Percentiles rank a stretch among this genome's conserved stretches.
phyloP scores from a whole-genome alignment of 2,329 filamentous ascomycete species.

The Trichophaea hybrida region DNA sequence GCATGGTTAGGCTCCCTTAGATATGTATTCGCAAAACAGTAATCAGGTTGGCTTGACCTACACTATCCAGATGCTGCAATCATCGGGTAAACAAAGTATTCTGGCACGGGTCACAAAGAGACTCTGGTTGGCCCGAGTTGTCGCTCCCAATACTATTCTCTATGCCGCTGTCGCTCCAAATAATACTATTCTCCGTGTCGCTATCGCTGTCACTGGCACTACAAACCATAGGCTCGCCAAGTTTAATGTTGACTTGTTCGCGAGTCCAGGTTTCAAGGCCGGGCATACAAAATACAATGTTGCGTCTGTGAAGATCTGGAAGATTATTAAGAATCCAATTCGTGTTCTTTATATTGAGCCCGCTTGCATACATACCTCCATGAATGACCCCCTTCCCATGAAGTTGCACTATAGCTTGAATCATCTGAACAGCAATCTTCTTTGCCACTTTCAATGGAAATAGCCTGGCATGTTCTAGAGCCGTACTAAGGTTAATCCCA shows the following conservation, averaged over 20 bases:
- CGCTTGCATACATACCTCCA: neutral
- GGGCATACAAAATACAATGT: slow-evolving; percentile 2
- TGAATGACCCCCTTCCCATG: neutral
- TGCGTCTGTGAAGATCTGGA: slow-evolving; percentile 4
- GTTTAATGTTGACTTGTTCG: neutral
- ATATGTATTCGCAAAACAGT: neutral
- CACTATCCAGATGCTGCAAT: neutral
- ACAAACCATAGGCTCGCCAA: neutral
- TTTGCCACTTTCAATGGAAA: too few relatives aligned
- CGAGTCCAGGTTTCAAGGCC: neutral
- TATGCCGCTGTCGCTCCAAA: neutral
- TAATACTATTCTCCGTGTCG: neutral
- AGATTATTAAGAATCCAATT: neutral
- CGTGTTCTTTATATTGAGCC: neutral
- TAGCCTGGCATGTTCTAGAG: neutral
- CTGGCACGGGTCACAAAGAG: neutral
- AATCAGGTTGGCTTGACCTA: neutral
- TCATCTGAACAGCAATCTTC: neutral
- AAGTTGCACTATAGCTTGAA: neutral
- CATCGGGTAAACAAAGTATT: neutral
- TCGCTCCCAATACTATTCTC: neutral
- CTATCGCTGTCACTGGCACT: neutral
- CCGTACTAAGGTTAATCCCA: neutral
- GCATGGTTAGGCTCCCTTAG: neutral
- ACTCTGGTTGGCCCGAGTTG: neutral